These are phyloP conservation scores for Cenchrus americanus DNA, from an alignment of 176 grass and related monocot species.

Conservation along the genomic window DNA sequence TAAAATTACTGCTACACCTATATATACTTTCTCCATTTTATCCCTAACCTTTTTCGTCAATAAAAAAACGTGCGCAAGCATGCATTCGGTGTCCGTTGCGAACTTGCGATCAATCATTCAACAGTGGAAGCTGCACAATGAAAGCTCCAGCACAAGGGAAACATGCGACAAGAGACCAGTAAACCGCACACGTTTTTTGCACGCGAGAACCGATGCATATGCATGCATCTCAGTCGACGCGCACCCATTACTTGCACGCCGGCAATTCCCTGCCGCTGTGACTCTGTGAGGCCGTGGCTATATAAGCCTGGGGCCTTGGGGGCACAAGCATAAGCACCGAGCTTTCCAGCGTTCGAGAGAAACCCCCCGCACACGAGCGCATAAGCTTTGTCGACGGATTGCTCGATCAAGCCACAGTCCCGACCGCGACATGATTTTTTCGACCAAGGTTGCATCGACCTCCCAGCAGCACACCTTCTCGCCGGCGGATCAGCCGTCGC, in stretches of 20 bases:
- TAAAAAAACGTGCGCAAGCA: too few relatives aligned
- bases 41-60: too few relatives aligned
- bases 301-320: background rate
- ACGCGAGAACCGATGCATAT: too few relatives aligned
- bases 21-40: too few relatives aligned
- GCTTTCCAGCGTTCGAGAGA: background rate
- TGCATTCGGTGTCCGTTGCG: too few relatives aligned
- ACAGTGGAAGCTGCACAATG: too few relatives aligned
- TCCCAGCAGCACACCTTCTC: background rate
- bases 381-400: background rate
- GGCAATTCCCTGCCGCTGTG: background rate
- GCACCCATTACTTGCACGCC: background rate
- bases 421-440: slow-evolving; percentile 24
- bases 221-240: background rate
- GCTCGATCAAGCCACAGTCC: background rate
- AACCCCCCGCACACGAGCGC: background rate
- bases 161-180: too few relatives aligned
- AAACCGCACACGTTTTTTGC: too few relatives aligned
- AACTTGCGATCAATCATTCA: too few relatives aligned
- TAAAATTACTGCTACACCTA: too few relatives aligned
- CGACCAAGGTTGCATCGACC: background rate
- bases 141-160: too few relatives aligned
- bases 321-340: background rate
- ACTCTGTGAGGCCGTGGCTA: background rate
- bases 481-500: background rate